phyloP scores from a whole-genome alignment of 139 green algal species.

The Trebouxia sp. region DNA sequence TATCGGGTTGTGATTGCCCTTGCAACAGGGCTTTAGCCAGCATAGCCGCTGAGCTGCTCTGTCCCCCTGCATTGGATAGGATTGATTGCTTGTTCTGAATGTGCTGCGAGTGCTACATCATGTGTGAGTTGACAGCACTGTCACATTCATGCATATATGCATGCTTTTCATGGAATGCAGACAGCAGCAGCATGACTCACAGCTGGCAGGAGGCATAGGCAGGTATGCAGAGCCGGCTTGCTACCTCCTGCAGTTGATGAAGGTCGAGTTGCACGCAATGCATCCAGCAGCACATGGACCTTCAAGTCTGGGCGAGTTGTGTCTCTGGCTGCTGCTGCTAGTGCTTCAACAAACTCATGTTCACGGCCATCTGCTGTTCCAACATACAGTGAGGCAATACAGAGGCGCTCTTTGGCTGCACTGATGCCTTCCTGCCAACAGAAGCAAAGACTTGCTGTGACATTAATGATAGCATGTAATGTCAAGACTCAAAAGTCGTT shows the following conservation, averaged over 20 bases:
- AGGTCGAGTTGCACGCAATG: conserved; percentile 35
- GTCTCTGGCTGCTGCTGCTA: conserved; percentile 17
- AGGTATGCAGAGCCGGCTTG: background rate
- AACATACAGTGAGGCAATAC: conserved; percentile 42
- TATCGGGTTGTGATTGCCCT: background rate
- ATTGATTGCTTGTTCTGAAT: no score
- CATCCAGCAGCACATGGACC: conserved; percentile 39
- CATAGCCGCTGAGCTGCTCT: conserved; percentile 40
- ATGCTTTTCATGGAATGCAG: background rate
- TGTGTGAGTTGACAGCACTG: no score
- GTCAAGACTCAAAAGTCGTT: background rate
- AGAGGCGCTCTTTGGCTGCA: conserved; percentile 17
- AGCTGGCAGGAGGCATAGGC: background rate
- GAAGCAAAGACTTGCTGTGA: background rate
- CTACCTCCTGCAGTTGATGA: background rate
- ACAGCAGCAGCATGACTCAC: background rate
- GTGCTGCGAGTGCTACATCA: no score
- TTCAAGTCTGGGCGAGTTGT: conserved; percentile 5
- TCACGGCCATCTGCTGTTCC: conserved; percentile 31
- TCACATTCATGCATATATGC: background rate
- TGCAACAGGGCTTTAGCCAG: conserved; percentile 28
- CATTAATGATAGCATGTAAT: background rate
- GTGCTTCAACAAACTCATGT: conserved; percentile 35
- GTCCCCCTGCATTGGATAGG: background rate
- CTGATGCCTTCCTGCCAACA: background rate